Conservation (phyloP, 192 early-diverging fungal genomes). For the Coemansia furcata region DNA sequence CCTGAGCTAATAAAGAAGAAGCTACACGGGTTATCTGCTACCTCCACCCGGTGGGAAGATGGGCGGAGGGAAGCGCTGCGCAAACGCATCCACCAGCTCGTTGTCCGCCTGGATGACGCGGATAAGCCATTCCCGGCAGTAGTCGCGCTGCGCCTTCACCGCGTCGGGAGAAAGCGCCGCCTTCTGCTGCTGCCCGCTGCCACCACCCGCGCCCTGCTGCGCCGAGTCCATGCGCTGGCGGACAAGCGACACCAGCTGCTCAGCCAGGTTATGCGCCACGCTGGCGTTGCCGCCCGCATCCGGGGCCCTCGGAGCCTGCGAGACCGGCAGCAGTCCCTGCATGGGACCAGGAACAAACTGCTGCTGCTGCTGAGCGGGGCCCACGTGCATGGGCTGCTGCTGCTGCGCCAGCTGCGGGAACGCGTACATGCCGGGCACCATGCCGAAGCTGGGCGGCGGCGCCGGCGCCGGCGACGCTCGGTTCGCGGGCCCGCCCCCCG, state of each 20-base stretch:
- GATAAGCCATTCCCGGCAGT: slow-evolving; percentile 49
- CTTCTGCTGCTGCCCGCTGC: slow-evolving; percentile 1
- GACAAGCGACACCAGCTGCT: slow-evolving; percentile 52
- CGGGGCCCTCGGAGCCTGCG: neutral
- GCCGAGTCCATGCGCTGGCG: slow-evolving; percentile 47
- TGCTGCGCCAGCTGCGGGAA: slow-evolving; percentile 31
- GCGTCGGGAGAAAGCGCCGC: slow-evolving; percentile 3
- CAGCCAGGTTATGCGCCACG: slow-evolving; percentile 48
- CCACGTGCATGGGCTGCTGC: slow-evolving; percentile 15
- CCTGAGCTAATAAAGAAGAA: neutral
- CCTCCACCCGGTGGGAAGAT: slow-evolving; percentile 20
- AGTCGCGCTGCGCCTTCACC: slow-evolving; percentile 40
- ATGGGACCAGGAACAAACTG: neutral
- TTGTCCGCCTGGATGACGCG: slow-evolving; percentile 50
- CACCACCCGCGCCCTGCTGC: slow-evolving; percentile 8
- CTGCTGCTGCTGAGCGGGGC: neutral
- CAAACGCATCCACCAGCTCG: slow-evolving; percentile 54
- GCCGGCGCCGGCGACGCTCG: slow-evolving; percentile 47
- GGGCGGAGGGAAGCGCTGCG: slow-evolving; percentile 48
- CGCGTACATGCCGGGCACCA: slow-evolving; percentile 29
- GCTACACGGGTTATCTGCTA: neutral
- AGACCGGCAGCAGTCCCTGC: neutral
- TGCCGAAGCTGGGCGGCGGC: slow-evolving; percentile 20
- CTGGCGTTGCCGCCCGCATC: slow-evolving; percentile 7
- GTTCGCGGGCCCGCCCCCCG: neutral